Base-by-base conservation (phyloP, 108 stramenopile species). In the Licmophora abbreviata region DNA sequence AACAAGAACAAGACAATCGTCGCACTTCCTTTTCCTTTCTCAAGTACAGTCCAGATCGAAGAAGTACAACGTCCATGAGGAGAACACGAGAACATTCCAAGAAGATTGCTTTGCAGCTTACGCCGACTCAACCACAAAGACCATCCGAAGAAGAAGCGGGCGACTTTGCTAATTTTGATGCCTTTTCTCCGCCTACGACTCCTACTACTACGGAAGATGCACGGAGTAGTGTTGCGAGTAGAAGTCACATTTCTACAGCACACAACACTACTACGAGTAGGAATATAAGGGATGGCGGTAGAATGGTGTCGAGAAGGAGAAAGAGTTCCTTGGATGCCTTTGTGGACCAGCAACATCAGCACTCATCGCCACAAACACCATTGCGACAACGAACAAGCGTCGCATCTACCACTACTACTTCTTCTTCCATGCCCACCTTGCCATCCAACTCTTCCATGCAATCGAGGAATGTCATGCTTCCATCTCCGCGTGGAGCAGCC, bases 391-490 rank as follows among this genome's bases (percentile, higher is more conserved):
- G n/a, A n/a, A n/a, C n/a, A n/a, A n/a, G n/a, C n/a, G n/a, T n/a
- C n/a, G n/a, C n/a, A n/a, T n/a, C n/a, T n/a, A n/a, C n/a, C n/a
- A n/a, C n/a, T n/a, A n/a, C n/a, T n/a, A 38, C 52, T 9, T n/a
- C 11, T 40, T n/a, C 22, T 3, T 45, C 43, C 30, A 67, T 63
- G 60, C 44, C 67, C 0, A 68, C 73, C 21, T 44, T 68, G 23
- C 63, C 63, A n/a, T 40, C 57, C 28, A 74, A 68, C 35, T 66
- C 64, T 6, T 51, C 71, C 1, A 72, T 72, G 66, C 71, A 61
- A 56, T 34, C 15, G 11, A 56, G 4, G 42, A 44, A 24, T 27
- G 43, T 27, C 6, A 27, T 5, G 46, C 25, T 26, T 23, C 21
- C 43, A 35, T 33, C 62, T 45, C 27, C 29, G 33, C 34, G 43